A percentile compares a stretch with the other conserved stretches of the same genome.
phyloP scores from a whole-genome alignment of 2,329 filamentous ascomycete genomes.

The Emergomyces africanus region DNA sequence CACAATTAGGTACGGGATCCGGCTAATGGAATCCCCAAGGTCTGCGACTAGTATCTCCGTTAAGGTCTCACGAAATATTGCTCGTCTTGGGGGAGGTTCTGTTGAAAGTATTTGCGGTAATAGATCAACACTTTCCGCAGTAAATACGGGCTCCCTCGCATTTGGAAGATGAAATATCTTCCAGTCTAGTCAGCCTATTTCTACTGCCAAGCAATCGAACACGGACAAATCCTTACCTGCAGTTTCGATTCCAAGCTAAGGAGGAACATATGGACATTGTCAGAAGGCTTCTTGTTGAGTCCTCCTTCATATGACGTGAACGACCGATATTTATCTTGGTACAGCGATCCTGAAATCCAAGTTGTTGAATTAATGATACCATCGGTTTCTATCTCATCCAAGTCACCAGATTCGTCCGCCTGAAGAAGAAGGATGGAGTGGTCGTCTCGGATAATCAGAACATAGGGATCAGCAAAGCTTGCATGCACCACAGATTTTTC shows the following conservation, averaged over 20 bases:
- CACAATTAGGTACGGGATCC: constrained; percentile 70
- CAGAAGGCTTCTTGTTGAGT: constrained; percentile 16
- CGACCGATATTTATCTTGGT: constrained; percentile 50
- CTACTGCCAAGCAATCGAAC: background rate
- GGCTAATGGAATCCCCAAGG: constrained; percentile 60
- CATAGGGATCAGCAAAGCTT: constrained; percentile 75
- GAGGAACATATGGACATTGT: constrained; percentile 59
- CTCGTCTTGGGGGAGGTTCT: constrained; percentile 57
- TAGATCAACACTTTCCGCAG: constrained; percentile 63
- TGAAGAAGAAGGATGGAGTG: constrained; percentile 65
- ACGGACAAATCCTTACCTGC: constrained; percentile 45
- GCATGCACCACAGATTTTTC: constrained; percentile 64
- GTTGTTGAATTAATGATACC: constrained; percentile 49
- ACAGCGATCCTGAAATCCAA: constrained; percentile 77
- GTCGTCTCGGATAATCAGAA: constrained; percentile 75
- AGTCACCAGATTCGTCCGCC: constrained; percentile 67
- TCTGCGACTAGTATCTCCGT: constrained; percentile 74
- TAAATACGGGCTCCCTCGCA: constrained; percentile 56
- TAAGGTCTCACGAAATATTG: constrained; percentile 58
- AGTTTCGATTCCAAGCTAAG: constrained; percentile 63
- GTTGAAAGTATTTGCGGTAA: constrained; percentile 63
- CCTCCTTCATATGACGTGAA: constrained; percentile 32
- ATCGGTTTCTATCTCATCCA: constrained; percentile 64
- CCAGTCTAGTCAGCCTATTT: background rate
- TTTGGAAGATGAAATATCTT: constrained; percentile 68